Base-by-base conservation (phyloP, 1,284 basidiomycete species). In the Pseudozyma pruni region DNA sequence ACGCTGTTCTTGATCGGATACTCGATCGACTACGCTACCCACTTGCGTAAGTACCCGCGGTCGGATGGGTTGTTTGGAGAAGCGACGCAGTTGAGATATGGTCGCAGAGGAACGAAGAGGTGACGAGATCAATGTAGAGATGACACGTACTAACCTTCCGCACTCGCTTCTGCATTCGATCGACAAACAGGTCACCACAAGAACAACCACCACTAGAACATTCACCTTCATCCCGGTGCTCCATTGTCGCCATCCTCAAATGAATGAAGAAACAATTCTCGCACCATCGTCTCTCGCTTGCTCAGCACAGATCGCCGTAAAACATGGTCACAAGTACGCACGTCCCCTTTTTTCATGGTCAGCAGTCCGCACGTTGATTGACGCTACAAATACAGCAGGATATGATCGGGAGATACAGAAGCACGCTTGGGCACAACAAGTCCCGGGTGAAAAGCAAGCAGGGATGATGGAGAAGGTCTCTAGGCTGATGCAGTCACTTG, bases 1-100 rank as follows among this genome's bases (percentile, higher is more conserved):
- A 88, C 87, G 56, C 84, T 95, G 71, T 91, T 94, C 84, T 87
- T 86, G 62, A 85, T 95, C 75, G 91, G 93, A 49, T 96, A 80
- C 76, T 71, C 70, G 43, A 70, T 80, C 42, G 76, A 79, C 52
- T 75, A 79, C 71, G 67, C 66, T 52, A 67, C 56, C 38, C 72
- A 76, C 71, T 59, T 74, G 50, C 70, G 75, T 75, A 54, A 56
- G 72, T 75, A 22, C 31, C 20, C 9, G 31, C 2, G n/a, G n/a
- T n/a, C n/a, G n/a, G n/a, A n/a, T n/a, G n/a, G n/a, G n/a, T n/a
- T n/a, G n/a, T n/a, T n/a, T n/a, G n/a, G n/a, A n/a, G n/a, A n/a
- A n/a, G n/a, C n/a, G n/a, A n/a, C n/a, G n/a, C n/a, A n/a, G n/a
- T n/a, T n/a, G n/a, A n/a, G n/a, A n/a, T n/a, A n/a, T n/a, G n/a